Base-by-base conservation (phyloP, 2,329 filamentous ascomycete species). In the Arthrinium puccinioides region DNA sequence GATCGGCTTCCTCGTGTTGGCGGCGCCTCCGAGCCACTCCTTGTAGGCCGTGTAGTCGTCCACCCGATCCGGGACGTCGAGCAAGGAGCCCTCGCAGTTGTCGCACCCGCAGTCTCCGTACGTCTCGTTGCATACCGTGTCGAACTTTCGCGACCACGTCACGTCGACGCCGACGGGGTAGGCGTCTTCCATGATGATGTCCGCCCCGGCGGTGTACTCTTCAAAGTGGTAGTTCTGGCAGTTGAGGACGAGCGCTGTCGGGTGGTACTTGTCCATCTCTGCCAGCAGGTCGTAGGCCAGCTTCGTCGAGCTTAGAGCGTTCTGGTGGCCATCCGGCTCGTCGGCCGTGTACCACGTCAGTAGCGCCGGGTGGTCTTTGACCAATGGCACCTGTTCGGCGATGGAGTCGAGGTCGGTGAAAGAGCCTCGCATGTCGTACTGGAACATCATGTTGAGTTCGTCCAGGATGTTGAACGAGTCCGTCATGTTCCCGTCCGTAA, bases 31-130 rank as follows among this genome's bases (percentile, higher is more conserved):
- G 1, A 69, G 52, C 58, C 62, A 65, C 2, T 28, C 9, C 42
- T 69, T 65, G 46, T 69, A 63, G 10, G 25, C 41, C 1, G 46
- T 36, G 16, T 68, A 44, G 32, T 57, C 56, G 37, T 69, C 63
- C 25, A 70, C 48, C 1, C 69, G 57, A 10, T 41, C 32, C 2
- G 61, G 25, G 0, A 80, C 69, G 47, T 82, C 76, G 15, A 63
- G 59, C 14, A 79, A 60, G n/a, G 51, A 53, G 36, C 71, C 73
- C 3, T 54, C 45, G 52, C 77, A 82, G 53, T 74, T 69, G 50
- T 82, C 77, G 54, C 78, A 82, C 8, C 76, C 77, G 56, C 76
- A 79, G 57, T 74, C 71, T 43, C 76, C 76, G 36, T 78, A 72
- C 0, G 76, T 80, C 4, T 57, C 42, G 53, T 80, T 81, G 52